Conservation (phyloP, 805 yeast species). For the Barnettozyma populi region DNA sequence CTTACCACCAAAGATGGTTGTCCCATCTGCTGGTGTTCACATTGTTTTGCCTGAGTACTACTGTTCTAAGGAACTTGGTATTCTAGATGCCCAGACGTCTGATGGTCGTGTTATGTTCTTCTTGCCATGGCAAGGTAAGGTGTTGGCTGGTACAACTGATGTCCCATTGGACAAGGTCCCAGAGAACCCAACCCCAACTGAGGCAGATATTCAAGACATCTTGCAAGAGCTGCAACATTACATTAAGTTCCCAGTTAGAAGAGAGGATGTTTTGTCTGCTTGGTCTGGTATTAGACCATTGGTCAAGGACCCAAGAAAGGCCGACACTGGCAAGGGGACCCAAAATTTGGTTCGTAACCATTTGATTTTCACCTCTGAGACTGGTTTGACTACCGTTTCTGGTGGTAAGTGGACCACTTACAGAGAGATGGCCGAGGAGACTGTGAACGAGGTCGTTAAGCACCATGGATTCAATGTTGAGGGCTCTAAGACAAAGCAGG, state of each 20-base stretch:
- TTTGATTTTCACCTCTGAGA: conserved; percentile 62
- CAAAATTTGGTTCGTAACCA: conserved; percentile 91
- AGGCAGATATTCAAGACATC: conserved; percentile 84
- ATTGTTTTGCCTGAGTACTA: conserved; percentile 87
- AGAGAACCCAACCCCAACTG: conserved; percentile 75
- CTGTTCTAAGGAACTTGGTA: conserved; percentile 82
- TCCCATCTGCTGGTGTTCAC: conserved; percentile 93
- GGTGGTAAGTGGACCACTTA: conserved; percentile 99
- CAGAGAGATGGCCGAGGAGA: conserved; percentile 96
- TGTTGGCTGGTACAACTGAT: conserved; percentile 95
- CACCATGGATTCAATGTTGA: conserved; percentile 37
- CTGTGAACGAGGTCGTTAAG: conserved; percentile 67
- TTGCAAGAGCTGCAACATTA: conserved; percentile 84
- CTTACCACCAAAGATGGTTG: conserved; percentile 70
- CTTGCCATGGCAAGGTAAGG: conserved; percentile 97
- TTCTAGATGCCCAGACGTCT: conserved; percentile 84
- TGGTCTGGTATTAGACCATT: conserved; percentile 98
- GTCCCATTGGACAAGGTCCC: conserved; percentile 71
- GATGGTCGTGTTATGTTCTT: conserved; percentile 97
- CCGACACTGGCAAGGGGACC: conserved; percentile 44
- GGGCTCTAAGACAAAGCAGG: conserved; percentile 36
- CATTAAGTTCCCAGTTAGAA: conserved; percentile 78
- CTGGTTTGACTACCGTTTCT: conserved; percentile 81
- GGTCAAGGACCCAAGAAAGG: conserved; percentile 72
- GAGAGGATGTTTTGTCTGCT: conserved; percentile 89